Percentiles rank a stretch among this genome's conserved stretches.
These are phyloP conservation scores for Alternaria ventricosa DNA, from an alignment of 2,329 filamentous ascomycete genomes.

Conservation along the genomic window DNA sequence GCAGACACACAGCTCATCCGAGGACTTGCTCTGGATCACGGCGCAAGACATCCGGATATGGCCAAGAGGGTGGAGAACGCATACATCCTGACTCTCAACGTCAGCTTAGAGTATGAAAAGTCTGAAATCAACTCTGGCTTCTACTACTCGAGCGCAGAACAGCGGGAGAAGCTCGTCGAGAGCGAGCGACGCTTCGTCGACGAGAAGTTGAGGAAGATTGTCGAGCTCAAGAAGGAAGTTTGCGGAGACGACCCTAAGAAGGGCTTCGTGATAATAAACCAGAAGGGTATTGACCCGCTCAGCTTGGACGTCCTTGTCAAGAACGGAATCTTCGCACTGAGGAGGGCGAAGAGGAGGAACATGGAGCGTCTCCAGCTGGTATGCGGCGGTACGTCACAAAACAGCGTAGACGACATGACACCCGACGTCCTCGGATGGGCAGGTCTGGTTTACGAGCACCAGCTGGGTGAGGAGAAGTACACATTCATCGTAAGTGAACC, in stretches of 20 bases:
- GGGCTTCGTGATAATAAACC: conserved; percentile 97
- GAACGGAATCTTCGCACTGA: conserved; percentile 94
- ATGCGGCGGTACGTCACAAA: conserved; percentile 89
- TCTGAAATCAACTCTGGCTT: conserved; percentile 99
- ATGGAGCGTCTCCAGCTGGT: conserved; percentile 98
- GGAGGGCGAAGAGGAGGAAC: conserved; percentile 95
- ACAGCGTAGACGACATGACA: conserved; percentile 92
- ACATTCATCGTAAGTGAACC: conserved; percentile 72
- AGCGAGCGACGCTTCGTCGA: conserved; percentile 96
- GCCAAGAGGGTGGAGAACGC: conserved; percentile 95
- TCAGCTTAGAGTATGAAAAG: conserved; percentile 98
- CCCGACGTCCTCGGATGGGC: conserved; percentile 94
- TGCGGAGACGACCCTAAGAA: conserved; percentile 93
- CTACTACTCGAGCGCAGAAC: conserved; percentile 97
- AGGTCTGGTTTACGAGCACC: conserved; percentile 95
- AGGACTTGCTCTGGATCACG: conserved; percentile 91
- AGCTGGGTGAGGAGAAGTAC: conserved; percentile 97
- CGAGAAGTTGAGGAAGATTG: conserved; percentile 94
- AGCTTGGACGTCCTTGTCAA: conserved; percentile 96
- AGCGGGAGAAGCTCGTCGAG: conserved; percentile 97
- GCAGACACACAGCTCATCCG: conserved; percentile 96
- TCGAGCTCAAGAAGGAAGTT: conserved; percentile 96
- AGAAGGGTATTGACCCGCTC: conserved; percentile 97
- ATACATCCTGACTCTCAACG: conserved; percentile 92
- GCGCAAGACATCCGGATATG: conserved; percentile 97